Evolutionary conservation across 257 asterid genomes (phyloP).

Genomic region (Coffea canephora): DNA sequence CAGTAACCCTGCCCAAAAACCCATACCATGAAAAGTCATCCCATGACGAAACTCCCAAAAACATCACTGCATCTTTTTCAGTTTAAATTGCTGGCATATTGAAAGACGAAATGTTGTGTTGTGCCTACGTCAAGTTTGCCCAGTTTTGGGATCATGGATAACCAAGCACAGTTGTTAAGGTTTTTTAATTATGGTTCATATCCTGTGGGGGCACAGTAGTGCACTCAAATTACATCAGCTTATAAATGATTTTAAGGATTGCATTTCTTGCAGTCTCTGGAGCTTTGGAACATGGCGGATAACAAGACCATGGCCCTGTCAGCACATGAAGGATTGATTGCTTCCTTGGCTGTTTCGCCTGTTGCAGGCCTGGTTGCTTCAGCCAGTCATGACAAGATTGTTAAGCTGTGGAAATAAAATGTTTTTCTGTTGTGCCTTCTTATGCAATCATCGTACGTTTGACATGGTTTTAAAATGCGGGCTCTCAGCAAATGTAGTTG

Average conservation of each 20-base stretch:
- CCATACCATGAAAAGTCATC: not conserved
- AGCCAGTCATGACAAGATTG: slow-evolving; percentile 82
- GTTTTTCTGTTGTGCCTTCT: not conserved
- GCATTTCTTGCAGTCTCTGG: slow-evolving; percentile 57
- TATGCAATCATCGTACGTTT: not conserved
- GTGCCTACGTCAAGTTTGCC: too few relatives aligned
- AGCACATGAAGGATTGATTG: slow-evolving; percentile 77
- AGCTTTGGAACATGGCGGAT: slow-evolving; percentile 86
- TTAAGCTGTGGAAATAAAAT: slow-evolving; percentile 64
- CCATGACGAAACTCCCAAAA: not conserved
- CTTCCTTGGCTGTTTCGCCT: slow-evolving; percentile 74
- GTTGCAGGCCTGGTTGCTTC: slow-evolving; percentile 84
- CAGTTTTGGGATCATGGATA: too few relatives aligned
- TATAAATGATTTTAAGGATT: not conserved
- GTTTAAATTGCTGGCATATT: too few relatives aligned
- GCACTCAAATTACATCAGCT: not conserved
- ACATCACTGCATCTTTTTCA: too few relatives aligned
- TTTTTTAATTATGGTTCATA: not conserved
- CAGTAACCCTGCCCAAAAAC: not conserved
- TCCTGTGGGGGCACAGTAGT: not conserved
- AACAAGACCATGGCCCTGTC: slow-evolving; percentile 80
- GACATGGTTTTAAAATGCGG: not conserved
- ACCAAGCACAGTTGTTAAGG: too few relatives aligned
- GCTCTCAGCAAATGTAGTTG: not conserved
- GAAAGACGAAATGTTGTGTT: too few relatives aligned